These are phyloP conservation scores for Diutina pseudorugosa DNA, from an alignment of 1,139 yeast species.

Conservation along the genomic window DNA sequence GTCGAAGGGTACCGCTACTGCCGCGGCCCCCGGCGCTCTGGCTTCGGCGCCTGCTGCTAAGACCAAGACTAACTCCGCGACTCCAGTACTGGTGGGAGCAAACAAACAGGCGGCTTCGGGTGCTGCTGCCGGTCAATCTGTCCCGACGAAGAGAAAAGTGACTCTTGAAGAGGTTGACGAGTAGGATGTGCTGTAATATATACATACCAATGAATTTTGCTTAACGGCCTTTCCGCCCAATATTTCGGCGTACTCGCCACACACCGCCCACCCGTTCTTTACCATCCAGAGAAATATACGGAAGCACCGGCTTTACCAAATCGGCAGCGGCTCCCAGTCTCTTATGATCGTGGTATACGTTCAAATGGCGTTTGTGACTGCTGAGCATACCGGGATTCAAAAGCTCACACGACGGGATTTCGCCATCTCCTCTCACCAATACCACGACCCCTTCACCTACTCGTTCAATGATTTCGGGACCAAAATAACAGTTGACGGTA, in stretches of 20 bases:
- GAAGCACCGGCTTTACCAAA: neutral
- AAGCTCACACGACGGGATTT: neutral
- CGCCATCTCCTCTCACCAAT: constrained; percentile 2
- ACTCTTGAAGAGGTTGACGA: constrained; percentile 39
- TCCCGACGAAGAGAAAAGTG: constrained; percentile 17
- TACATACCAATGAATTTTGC: neutral
- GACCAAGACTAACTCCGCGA: neutral
- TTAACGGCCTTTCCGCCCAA: neutral
- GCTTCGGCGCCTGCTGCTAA: constrained; percentile 9
- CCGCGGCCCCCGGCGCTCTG: constrained; percentile 9
- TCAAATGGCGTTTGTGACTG: neutral
- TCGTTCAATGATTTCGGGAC: neutral
- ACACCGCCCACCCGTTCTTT: neutral
- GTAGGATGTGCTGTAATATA: constrained; percentile 6
- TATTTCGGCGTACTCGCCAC: neutral
- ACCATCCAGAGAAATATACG: neutral
- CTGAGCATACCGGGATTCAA: neutral
- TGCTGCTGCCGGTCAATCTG: neutral
- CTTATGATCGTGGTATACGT: neutral
- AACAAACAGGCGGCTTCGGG: neutral
- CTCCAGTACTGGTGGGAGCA: neutral
- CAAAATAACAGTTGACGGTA: neutral
- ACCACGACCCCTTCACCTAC: neutral
- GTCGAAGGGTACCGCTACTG: constrained; percentile 5
- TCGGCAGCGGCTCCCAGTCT: neutral